These are phyloP conservation scores for Coemansia sp. DNA, from an alignment of 192 early-diverging fungal genomes.

Conservation along the genomic window DNA sequence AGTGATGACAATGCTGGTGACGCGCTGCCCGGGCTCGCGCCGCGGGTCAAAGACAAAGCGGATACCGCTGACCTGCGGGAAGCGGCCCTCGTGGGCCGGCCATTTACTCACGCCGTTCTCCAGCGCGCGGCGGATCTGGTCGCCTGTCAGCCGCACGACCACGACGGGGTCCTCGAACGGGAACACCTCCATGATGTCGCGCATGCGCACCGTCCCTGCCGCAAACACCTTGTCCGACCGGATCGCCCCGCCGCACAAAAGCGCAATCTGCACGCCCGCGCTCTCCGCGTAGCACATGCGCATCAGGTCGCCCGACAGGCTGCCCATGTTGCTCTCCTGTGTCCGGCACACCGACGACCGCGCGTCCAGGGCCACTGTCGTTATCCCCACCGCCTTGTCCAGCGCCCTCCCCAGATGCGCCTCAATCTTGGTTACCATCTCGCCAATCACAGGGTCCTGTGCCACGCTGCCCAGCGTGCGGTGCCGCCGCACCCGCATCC, in stretches of 20 bases:
- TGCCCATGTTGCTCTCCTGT: constrained; percentile 63
- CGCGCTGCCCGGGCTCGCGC: constrained; percentile 49
- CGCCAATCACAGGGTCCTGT: constrained; percentile 43
- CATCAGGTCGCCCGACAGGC: constrained; percentile 64
- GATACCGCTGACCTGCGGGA: constrained; percentile 65
- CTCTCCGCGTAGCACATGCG: constrained; percentile 47
- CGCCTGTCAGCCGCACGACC: constrained; percentile 60
- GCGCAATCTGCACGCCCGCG: constrained; percentile 43
- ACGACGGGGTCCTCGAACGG: constrained; percentile 70
- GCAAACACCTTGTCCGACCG: constrained; percentile 60
- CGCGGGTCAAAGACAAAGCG: constrained; percentile 59
- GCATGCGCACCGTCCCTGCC: constrained; percentile 56
- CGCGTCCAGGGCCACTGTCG: constrained; percentile 56
- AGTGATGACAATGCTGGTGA: constrained; percentile 50
- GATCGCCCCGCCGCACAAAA: constrained; percentile 63
- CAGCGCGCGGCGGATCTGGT: constrained; percentile 60
- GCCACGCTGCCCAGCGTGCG: constrained; percentile 40
- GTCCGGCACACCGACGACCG: constrained; percentile 57
- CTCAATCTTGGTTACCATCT: constrained; percentile 52
- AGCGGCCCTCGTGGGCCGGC: constrained; percentile 68
- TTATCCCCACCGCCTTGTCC: constrained; percentile 56
- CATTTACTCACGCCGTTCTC: constrained; percentile 66
- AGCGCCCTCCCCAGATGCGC: constrained; percentile 52
- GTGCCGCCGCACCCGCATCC: constrained; percentile 44
- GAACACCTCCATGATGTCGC: constrained; percentile 64